Evolutionary conservation across 1,284 basidiomycete species (phyloP), one percentile per base, ranked within the genome.

Genomic region (Microbotryum intermedium): DNA sequence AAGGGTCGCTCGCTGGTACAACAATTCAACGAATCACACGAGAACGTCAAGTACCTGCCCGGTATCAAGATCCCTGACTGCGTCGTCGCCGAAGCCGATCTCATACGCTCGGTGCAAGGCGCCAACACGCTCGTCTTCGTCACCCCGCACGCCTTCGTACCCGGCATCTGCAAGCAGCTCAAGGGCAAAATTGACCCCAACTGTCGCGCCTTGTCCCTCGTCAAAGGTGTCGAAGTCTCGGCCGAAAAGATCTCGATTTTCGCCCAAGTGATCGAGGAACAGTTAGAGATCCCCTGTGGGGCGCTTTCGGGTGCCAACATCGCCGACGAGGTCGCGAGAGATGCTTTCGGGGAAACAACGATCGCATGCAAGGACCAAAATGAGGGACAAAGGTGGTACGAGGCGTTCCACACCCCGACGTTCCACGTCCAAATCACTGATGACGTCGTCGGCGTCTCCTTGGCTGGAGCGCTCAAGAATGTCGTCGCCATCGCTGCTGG

Each of bases 291-390:
- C 39, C 76, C 77, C 10, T 80, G 79, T 65, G 77, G 77, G 1
- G 80, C 81, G 3, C 70, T 82, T 4, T 78, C 76, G 43, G 81
- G 81, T 6, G 81, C 81, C 39, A 82, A 82, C 73, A 82, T 82
- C 55, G 81, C 81, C 42, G 76, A 81, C 60, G 81, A 82, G 75
- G 79, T 79, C 23, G 78, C 79, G 2, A 73, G 70, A 54, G 79
- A 77, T 61, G 72, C 74, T 62, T 80, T 80, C 65, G 76, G 75
- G 25, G 81, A 82, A 72, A 82, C 81, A 9, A 82, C 81, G 2
- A 77, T 82, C 63, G 81, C 80, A 1, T 81, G 80, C 69, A 72
- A 79, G 39, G 74, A 69, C 39, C 62, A 73, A 57, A 72, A 74
- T 47, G 77, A 78, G 45, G 78, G 77, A 10, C 69, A 76, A 59